These are phyloP conservation scores for Sicyos baderoa DNA, from an alignment of 306 rosid species.

Conservation along the genomic window DNA sequence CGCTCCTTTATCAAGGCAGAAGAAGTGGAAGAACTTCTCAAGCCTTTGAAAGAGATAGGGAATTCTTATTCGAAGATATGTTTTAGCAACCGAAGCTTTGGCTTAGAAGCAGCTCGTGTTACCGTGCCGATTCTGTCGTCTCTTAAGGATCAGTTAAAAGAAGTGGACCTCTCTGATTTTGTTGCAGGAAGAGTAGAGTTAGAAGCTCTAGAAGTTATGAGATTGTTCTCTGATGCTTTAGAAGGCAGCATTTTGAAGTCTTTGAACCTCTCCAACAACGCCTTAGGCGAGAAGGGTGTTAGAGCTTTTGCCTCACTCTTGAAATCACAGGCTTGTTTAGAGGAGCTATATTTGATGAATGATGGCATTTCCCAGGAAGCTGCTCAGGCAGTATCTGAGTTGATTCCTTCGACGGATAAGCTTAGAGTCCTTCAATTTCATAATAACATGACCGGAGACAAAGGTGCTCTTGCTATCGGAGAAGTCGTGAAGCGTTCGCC, in stretches of 20 bases:
- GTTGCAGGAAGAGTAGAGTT: slow-evolving; percentile 77
- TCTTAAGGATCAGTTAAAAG: slow-evolving; percentile 62
- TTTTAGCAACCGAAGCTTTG: slow-evolving; percentile 88
- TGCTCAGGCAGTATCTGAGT: slow-evolving; percentile 63
- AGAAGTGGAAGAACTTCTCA: slow-evolving; percentile 67
- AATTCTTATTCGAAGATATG: slow-evolving; percentile 82
- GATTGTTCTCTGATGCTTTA: slow-evolving; percentile 61
- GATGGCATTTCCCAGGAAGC: slow-evolving; percentile 88
- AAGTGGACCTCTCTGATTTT: slow-evolving; percentile 75
- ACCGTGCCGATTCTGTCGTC: slow-evolving; percentile 59
- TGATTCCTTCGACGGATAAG: slow-evolving; percentile 73
- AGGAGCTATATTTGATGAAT: slow-evolving; percentile 76
- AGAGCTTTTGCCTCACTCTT: slow-evolving; percentile 74
- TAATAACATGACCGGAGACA: slow-evolving; percentile 35
- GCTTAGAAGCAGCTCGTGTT: slow-evolving; percentile 56
- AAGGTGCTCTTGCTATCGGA: slow-evolving; percentile 48
- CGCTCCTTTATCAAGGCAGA: slow-evolving; percentile 70
- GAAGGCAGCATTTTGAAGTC: slow-evolving; percentile 58
- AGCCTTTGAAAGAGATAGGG: slow-evolving; percentile 56
- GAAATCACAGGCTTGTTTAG: slow-evolving; percentile 62
- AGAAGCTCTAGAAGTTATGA: slow-evolving; percentile 78
- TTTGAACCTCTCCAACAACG: slow-evolving; percentile 73
- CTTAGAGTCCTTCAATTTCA: slow-evolving; percentile 72
- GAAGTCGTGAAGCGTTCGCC: slow-evolving; percentile 64
- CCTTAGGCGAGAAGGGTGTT: slow-evolving; percentile 88